Conservation (phyloP, 768 basidiomycete genomes). For the Erythrobasidium yunnanense region DNA sequence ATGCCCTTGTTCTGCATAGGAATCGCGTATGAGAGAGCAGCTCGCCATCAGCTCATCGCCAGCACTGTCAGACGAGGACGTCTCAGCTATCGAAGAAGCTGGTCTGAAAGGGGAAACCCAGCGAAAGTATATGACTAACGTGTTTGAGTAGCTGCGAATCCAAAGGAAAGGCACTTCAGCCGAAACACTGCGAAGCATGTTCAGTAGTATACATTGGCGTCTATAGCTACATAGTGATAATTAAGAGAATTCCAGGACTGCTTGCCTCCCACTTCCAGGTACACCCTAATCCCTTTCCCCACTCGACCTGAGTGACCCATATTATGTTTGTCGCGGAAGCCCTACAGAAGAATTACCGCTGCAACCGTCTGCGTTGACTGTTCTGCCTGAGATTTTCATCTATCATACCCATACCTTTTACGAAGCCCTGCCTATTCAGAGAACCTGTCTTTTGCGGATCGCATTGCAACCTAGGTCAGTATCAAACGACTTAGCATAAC, state of each 20-base stretch:
- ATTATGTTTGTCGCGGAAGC: too few species aligned
- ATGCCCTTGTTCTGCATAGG: too few species aligned
- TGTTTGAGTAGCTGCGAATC: constrained; percentile 17
- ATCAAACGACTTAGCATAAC: too few species aligned
- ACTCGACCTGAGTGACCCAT: too few species aligned
- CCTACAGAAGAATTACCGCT: too few species aligned
- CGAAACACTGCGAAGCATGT: not conserved
- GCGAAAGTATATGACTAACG: constrained; percentile 18
- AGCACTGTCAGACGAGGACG: constrained; percentile 10
- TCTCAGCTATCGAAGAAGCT: constrained; percentile 15
- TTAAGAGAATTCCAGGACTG: too few species aligned
- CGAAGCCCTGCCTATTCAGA: constrained; percentile 4
- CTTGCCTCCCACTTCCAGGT: too few species aligned
- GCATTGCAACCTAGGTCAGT: not conserved
- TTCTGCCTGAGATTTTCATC: constrained; percentile 6
- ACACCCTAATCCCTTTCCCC: too few species aligned
- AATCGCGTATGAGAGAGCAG: constrained; percentile 28
- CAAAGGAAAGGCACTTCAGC: not conserved
- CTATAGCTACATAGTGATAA: too few species aligned
- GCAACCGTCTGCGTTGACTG: too few species aligned
- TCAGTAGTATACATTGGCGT: too few species aligned
- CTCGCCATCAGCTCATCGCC: constrained; percentile 1
- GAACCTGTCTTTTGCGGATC: not conserved
- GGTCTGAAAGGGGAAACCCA: not conserved
- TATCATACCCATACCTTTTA: constrained; percentile 2